Base-by-base conservation (phyloP, 352 stramenopile genomes). In the Globisporangium rhizosaccharum region DNA sequence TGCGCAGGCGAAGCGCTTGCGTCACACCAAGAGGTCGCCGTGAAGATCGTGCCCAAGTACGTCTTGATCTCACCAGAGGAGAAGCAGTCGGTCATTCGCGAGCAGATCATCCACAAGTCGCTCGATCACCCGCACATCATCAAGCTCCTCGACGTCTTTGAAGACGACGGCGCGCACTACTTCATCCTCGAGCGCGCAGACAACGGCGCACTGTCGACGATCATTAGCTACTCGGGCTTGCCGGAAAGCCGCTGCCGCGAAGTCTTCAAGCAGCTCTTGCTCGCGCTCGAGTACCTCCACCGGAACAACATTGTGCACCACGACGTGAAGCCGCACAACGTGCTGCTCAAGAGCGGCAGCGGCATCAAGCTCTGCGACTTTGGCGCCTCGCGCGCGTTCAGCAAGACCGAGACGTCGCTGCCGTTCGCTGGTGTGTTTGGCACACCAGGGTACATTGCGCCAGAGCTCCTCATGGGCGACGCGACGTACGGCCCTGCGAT, bases 301-400 rank as follows among this genome's bases (percentile, higher is more conserved):
- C 37, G 45, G 25, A 74, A 87, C 65, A 73, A 87, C 67, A 92
- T 97, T 53, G 73, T 97, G 15, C 90, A 97, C 65, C 85, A 92
- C 51, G 90, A 97, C 65, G 88, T 97, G 55, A 97, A 97, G 63
- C 88, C 88, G 4, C 70, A 87, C 57, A 94, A 94, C 59, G 65
- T 94, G 15, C 56, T 94, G 41, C 58, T 94, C 44, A 65, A 79
- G 23, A 65, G 72, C 39, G 65, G 70, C 30, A 65, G 70, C 42
- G 57, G 45, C 23, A 68, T 92, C 28, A 94, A 94, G 56, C 55
- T 94, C 30, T 90, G 83, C 44, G 85, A 94, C 61, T 94, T 94
- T 70, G 85, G 85, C 20, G 81, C 82, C n/a, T 88, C 85, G 10
- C 72, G 82, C 26, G 82, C 87, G 17, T 85, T 92, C 56, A 78